Evolutionary conservation across 805 yeast species (phyloP).

Genomic region (Metschnikowia kunwiensis): DNA sequence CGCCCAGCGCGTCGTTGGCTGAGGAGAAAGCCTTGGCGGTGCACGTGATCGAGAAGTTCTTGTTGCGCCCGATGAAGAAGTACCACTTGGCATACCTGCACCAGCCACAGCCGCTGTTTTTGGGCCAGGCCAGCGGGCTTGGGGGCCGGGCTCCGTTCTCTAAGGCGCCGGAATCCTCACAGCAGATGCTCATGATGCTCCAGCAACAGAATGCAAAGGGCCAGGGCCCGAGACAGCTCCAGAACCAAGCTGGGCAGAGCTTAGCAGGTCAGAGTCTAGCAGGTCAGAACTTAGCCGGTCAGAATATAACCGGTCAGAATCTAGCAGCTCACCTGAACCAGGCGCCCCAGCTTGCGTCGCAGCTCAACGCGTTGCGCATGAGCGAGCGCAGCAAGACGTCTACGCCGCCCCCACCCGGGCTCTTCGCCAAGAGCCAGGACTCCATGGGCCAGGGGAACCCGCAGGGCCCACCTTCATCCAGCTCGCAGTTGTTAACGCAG

Average conservation of each 20-base stretch:
- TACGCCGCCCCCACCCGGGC: constrained; percentile 76
- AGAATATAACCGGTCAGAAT: constrained; percentile 2
- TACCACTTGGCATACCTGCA: constrained; percentile 45
- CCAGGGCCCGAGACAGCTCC: constrained; percentile 14
- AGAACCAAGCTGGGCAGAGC: constrained; percentile 4
- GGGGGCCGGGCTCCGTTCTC: no score
- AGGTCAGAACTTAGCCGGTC: constrained; percentile 15
- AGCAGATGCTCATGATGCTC: constrained; percentile 30
- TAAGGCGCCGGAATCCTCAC: no score
- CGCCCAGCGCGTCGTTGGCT: constrained; percentile 33
- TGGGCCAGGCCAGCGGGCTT: constrained; percentile 23
- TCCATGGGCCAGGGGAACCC: constrained; percentile 7
- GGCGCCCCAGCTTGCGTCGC: constrained; percentile 16
- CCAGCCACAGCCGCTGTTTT: constrained; percentile 31
- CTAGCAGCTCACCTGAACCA: constrained; percentile 4
- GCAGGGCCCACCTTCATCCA: constrained; percentile 43
- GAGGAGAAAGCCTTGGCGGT: constrained; percentile 37
- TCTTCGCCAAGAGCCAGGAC: constrained; percentile 35
- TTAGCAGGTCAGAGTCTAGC: constrained; percentile 3
- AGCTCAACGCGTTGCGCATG: constrained; percentile 27
- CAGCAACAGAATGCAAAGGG: constrained; percentile 19
- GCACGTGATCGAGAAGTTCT: constrained; percentile 39
- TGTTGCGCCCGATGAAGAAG: constrained; percentile 42
- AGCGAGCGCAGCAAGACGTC: constrained; percentile 39
- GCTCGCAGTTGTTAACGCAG: constrained; percentile 80